Conservation (phyloP, 495 filamentous ascomycete species). For the Penicillium alfredii region DNA sequence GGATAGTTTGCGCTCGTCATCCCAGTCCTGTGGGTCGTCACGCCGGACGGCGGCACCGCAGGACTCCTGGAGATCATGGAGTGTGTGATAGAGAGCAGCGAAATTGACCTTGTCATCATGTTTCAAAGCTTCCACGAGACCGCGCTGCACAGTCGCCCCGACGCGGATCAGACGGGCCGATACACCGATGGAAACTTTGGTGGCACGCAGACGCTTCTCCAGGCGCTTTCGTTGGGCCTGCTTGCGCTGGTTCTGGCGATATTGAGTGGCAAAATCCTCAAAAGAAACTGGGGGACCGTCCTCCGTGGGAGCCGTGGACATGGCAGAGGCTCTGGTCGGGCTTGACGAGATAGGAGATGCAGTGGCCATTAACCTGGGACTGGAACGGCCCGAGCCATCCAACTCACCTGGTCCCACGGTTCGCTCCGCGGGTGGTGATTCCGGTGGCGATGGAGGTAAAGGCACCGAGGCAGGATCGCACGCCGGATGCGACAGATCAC, state of each 20-base stretch:
- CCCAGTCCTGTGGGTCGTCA: slow-evolving; percentile 37
- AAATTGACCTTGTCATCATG: slow-evolving; percentile 88
- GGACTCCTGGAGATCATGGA: slow-evolving; percentile 81
- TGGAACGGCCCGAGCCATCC: slow-evolving; percentile 35
- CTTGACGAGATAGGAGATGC: slow-evolving; percentile 13
- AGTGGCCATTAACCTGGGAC: slow-evolving; percentile 25
- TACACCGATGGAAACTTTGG: slow-evolving; percentile 64
- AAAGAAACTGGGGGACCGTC: slow-evolving; percentile 33
- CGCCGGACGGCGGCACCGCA: slow-evolving; percentile 60
- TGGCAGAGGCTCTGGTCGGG: slow-evolving; percentile 5
- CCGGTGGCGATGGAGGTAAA: slow-evolving; percentile 20
- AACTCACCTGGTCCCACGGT: slow-evolving; percentile 36
- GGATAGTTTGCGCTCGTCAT: slow-evolving; percentile 30
- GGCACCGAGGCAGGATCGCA: slow-evolving; percentile 21
- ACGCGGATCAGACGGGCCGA: slow-evolving; percentile 74
- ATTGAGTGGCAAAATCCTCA: slow-evolving; percentile 38
- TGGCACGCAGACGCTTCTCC: slow-evolving; percentile 37
- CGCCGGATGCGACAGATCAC: slow-evolving; percentile 22
- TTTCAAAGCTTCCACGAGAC: slow-evolving; percentile 81
- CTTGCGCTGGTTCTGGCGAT: slow-evolving; percentile 41
- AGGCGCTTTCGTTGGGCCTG: slow-evolving; percentile 35
- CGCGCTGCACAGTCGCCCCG: slow-evolving; percentile 70
- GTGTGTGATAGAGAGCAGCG: slow-evolving; percentile 75
- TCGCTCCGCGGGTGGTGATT: slow-evolving; percentile 4
- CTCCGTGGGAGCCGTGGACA: slow-evolving; percentile 12